Percentiles rank a stretch among this genome's conserved stretches.
Evolutionary conservation across 805 yeast genomes (phyloP).

Genomic region (Sungouiella thailandica): DNA sequence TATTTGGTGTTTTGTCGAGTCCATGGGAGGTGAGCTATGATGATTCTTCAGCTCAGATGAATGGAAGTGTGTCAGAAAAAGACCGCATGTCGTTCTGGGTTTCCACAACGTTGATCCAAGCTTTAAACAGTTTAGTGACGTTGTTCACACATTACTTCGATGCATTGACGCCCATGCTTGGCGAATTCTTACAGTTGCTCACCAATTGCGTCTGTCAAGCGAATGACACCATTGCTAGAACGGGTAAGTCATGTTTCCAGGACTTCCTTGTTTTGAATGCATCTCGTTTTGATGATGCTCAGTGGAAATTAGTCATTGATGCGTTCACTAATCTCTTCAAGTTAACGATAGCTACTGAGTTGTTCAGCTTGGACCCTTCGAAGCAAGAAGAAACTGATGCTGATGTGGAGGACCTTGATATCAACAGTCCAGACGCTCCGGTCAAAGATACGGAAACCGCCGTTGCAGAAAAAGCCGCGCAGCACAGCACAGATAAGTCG

Average conservation of each 20-base stretch:
- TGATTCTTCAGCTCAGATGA: constrained; percentile 29
- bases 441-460: constrained; percentile 31
- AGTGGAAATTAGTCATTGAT: constrained; percentile 70
- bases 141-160: constrained; percentile 80
- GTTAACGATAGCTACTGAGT: constrained; percentile 79
- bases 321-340: constrained; percentile 70
- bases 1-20: constrained; percentile 71
- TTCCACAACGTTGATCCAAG: constrained; percentile 93
- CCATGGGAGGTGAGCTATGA: constrained; percentile 65
- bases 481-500: constrained; percentile 51
- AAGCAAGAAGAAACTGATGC: constrained; percentile 12
- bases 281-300: constrained; percentile 51
- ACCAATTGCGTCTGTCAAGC: constrained; percentile 93
- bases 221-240: constrained; percentile 92
- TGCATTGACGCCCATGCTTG: constrained; percentile 66
- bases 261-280: constrained; percentile 75
- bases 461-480: constrained; percentile 29
- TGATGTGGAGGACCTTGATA: constrained; percentile 20
- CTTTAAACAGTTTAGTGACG: constrained; percentile 80
- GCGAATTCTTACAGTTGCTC: constrained; percentile 71
- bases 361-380: constrained; percentile 60
- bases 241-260: constrained; percentile 86
- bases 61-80: constrained; percentile 33
- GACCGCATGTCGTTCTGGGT: constrained; percentile 95
- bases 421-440: constrained; percentile 6